Evolutionary conservation across 148 eudicot species (phyloP).

Genomic region (Silene latifolia): DNA sequence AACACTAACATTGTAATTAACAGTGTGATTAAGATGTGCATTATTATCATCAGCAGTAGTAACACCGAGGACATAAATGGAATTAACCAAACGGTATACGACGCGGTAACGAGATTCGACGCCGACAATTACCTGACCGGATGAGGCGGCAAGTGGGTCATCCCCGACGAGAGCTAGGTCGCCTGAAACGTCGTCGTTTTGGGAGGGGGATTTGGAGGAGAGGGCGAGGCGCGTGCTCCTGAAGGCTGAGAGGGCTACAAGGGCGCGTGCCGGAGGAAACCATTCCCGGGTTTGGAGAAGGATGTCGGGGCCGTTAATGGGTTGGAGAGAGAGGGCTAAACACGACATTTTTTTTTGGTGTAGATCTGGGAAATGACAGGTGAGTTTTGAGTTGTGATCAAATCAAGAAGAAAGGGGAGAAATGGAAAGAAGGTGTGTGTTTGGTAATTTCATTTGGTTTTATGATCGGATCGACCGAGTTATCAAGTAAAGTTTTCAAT

Average conservation of each 20-base stretch:
- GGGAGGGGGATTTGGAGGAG: slow-evolving; percentile 45
- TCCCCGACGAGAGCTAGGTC: slow-evolving; percentile 72
- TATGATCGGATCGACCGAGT: background rate
- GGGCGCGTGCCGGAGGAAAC: slow-evolving; percentile 94
- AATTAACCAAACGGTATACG: slow-evolving; percentile 80
- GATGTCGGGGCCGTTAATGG: slow-evolving; percentile 78
- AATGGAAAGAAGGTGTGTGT: too few relatives aligned
- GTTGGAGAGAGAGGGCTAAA: slow-evolving; percentile 85
- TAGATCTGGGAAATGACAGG: background rate
- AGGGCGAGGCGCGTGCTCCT: slow-evolving; percentile 70
- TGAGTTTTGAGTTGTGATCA: background rate
- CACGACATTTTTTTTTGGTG: slow-evolving; percentile 54
- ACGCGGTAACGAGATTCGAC: slow-evolving; percentile 73
- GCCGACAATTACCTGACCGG: slow-evolving; percentile 88
- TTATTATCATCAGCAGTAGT: slow-evolving; percentile 63
- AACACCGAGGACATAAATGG: slow-evolving; percentile 79
- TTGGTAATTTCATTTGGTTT: background rate
- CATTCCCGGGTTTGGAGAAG: slow-evolving; percentile 96
- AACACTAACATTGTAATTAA: background rate
- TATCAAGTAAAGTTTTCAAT: too few relatives aligned
- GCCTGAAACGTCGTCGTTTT: slow-evolving; percentile 39
- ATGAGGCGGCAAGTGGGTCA: slow-evolving; percentile 83
- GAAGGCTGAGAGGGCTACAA: slow-evolving; percentile 77
- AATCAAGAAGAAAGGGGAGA: background rate
- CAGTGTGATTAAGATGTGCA: background rate